These are phyloP conservation scores for Epichloe gansuensis DNA, from an alignment of 2,329 filamentous ascomycete genomes.

Conservation along the genomic window DNA sequence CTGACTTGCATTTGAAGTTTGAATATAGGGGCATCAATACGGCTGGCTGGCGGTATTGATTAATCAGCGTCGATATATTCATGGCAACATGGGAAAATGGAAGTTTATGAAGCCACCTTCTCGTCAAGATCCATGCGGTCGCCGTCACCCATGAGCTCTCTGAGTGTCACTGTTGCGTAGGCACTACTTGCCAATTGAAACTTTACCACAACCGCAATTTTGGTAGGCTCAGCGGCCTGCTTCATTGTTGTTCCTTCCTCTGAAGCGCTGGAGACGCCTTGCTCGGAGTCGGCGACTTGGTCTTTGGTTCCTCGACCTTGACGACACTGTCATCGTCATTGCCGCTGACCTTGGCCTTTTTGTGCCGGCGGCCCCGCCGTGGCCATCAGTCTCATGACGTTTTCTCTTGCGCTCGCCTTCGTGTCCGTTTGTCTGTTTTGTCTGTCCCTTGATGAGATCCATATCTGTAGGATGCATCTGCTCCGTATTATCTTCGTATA, in stretches of 20 bases:
- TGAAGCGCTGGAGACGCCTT: slow-evolving; percentile 4
- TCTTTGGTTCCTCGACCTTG: neutral
- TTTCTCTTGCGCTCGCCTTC: slow-evolving; percentile 9
- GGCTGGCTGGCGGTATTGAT: slow-evolving; percentile 1
- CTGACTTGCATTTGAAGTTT: neutral
- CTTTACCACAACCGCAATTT: slow-evolving; percentile 57
- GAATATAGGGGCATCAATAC: neutral
- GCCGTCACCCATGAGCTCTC: slow-evolving; percentile 58
- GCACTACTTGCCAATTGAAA: slow-evolving; percentile 68
- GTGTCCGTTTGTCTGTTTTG: neutral
- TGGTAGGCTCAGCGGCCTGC: slow-evolving; percentile 13
- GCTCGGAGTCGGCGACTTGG: neutral
- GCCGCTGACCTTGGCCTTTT: slow-evolving; percentile 5
- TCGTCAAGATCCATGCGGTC: slow-evolving; percentile 19
- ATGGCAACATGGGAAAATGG: neutral
- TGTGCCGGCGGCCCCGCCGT: slow-evolving; percentile 6
- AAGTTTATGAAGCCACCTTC: neutral
- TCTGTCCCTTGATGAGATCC: slow-evolving; percentile 45
- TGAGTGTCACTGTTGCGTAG: slow-evolving; percentile 73
- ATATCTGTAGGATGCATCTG: slow-evolving; percentile 86
- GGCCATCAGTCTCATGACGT: slow-evolving; percentile 7
- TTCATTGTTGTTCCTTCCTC: slow-evolving; percentile 14
- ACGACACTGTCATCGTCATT: slow-evolving; percentile 2
- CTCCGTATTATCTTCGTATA: slow-evolving; percentile 59
- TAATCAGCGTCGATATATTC: neutral